Conservation (phyloP, 495 filamentous ascomycete species). For the Trichoderma orchidacearum region DNA sequence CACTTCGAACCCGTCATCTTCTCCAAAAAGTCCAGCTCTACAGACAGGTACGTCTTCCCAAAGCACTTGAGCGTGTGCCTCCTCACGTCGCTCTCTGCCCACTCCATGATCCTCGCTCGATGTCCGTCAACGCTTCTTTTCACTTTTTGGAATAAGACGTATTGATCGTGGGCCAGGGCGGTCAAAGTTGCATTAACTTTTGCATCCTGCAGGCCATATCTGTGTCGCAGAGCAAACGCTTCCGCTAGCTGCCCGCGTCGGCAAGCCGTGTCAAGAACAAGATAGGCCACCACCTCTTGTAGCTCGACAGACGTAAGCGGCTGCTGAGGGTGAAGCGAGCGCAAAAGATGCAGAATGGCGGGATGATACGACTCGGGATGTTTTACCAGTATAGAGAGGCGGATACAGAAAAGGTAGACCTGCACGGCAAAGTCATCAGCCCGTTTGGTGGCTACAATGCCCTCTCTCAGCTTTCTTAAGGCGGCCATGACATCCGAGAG, state of each 20-base stretch:
- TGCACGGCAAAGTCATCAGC: slow-evolving; percentile 54
- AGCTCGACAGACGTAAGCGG: slow-evolving; percentile 54
- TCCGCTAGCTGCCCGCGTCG: slow-evolving; percentile 59
- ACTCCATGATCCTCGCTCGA: slow-evolving; percentile 63
- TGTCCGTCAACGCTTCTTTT: slow-evolving; percentile 63
- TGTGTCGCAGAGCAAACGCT: slow-evolving; percentile 50
- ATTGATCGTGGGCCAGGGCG: slow-evolving; percentile 69
- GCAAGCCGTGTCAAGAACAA: slow-evolving; percentile 80
- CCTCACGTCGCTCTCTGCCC: slow-evolving; percentile 55
- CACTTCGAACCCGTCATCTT: slow-evolving; percentile 46
- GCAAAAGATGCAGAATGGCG: slow-evolving; percentile 65
- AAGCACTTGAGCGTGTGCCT: slow-evolving; percentile 70
- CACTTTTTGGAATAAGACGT: slow-evolving; percentile 60
- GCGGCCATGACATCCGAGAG: slow-evolving; percentile 43
- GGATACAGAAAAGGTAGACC: slow-evolving; percentile 69
- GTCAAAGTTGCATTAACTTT: slow-evolving; percentile 52
- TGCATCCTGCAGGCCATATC: slow-evolving; percentile 42
- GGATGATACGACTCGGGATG: slow-evolving; percentile 84
- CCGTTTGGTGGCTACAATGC: slow-evolving; percentile 59
- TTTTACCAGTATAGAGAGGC: slow-evolving; percentile 62
- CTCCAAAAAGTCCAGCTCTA: slow-evolving; percentile 53
- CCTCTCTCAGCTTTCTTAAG: slow-evolving; percentile 86
- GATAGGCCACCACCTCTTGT: slow-evolving; percentile 65
- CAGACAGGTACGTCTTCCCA: slow-evolving; percentile 63
- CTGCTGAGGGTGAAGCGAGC: slow-evolving; percentile 47